Percentiles rank a stretch among this genome's conserved stretches.
Conservation (phyloP, 1,284 basidiomycete genomes). For the Bjerkandera adusta region DNA sequence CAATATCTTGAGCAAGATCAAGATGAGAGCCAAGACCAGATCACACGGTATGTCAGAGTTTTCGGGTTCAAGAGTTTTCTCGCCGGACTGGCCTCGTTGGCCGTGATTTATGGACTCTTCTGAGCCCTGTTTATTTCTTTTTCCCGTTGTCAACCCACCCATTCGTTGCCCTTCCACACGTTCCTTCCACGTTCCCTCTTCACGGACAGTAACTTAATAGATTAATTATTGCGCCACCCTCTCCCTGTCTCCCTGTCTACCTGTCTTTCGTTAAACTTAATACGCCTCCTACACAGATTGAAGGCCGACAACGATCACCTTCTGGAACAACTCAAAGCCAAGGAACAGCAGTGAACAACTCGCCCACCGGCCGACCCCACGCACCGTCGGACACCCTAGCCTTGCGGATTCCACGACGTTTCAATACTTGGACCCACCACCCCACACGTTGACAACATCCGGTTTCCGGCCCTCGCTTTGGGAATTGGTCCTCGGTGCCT, state of each 20-base stretch:
- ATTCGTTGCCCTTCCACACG: slow-evolving; percentile 8
- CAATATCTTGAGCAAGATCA: slow-evolving; percentile 73
- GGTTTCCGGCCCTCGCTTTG: neutral
- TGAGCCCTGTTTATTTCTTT: slow-evolving; percentile 30
- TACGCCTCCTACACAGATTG: slow-evolving; percentile 44
- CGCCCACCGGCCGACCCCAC: slow-evolving; percentile 1
- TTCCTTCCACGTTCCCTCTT: slow-evolving; percentile 22
- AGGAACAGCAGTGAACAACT: slow-evolving; percentile 19
- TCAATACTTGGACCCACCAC: slow-evolving; percentile 11
- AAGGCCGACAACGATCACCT: slow-evolving; percentile 60
- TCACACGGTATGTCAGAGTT: slow-evolving; percentile 72
- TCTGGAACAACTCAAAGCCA: slow-evolving; percentile 38
- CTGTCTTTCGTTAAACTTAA: slow-evolving; percentile 27
- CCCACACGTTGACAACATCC: neutral
- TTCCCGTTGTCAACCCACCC: neutral
- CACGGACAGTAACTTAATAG: slow-evolving; percentile 40
- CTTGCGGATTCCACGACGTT: slow-evolving; percentile 20
- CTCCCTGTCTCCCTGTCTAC: slow-evolving; percentile 33
- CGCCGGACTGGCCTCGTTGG: slow-evolving; percentile 52
- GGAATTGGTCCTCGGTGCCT: neutral
- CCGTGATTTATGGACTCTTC: slow-evolving; percentile 52
- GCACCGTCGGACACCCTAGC: slow-evolving; percentile 5
- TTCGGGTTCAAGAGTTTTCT: slow-evolving; percentile 59
- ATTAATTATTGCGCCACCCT: slow-evolving; percentile 30
- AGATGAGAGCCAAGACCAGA: slow-evolving; percentile 70